Evolutionary conservation across 2,329 filamentous ascomycete species (phyloP).

Genomic region (Aspergillus cejpii): DNA sequence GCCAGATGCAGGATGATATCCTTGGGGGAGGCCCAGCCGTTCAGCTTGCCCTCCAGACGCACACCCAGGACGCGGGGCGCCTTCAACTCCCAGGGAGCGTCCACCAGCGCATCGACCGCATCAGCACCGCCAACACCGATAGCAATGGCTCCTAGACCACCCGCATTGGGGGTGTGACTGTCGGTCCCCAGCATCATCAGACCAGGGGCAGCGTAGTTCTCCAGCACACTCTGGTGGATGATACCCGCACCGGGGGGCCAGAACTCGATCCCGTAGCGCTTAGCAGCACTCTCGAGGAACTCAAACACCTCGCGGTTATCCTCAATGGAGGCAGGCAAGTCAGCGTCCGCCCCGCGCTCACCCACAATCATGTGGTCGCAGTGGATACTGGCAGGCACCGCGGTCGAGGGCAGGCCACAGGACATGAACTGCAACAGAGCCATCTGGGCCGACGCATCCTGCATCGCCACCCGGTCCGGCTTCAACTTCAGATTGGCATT

Average conservation of each 20-base stretch:
- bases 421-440: constrained; percentile 98
- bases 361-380: constrained; percentile 99
- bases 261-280: constrained; percentile 90
- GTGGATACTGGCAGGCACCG: constrained; percentile 94
- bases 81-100: constrained; percentile 95
- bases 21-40: constrained; percentile 89
- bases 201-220: constrained; percentile 96
- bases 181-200: constrained; percentile 99
- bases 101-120: constrained; percentile 91
- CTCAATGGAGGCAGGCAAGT: constrained; percentile 76
- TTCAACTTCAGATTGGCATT: constrained; percentile 93
- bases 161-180: constrained; percentile 95
- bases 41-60: constrained; percentile 72
- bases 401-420: constrained; percentile 79
- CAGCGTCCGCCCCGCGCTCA: constrained; percentile 77
- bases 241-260: constrained; percentile 92
- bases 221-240: constrained; percentile 94
- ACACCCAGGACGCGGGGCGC: constrained; percentile 87
- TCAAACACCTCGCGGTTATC: constrained; percentile 97
- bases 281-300: constrained; percentile 86
- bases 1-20: constrained; percentile 89
- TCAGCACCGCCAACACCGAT: constrained; percentile 97
- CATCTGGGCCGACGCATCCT: constrained; percentile 98
- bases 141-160: constrained; percentile 83
- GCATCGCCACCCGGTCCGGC: constrained; percentile 96